Conservation (phyloP, 73 alveolate species). For the Paramecium biaurelia region DNA sequence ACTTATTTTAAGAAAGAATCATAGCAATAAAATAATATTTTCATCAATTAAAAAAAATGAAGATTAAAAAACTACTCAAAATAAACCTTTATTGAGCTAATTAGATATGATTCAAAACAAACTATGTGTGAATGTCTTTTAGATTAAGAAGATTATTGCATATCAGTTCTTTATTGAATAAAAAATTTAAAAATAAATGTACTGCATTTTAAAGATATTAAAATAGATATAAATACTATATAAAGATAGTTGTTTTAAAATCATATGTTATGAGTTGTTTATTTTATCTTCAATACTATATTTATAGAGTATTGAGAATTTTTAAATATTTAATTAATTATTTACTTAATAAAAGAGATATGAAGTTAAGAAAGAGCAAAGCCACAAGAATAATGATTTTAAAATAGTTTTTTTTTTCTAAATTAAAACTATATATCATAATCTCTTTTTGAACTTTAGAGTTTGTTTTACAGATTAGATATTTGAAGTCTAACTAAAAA, state of each 20-base stretch:
- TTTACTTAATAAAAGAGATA: not conserved
- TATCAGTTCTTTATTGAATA: not conserved
- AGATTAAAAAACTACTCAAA: not conserved
- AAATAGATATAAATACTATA: too few relatives aligned
- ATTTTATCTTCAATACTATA: too few relatives aligned
- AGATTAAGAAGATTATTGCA: not conserved
- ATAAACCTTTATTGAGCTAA: not conserved
- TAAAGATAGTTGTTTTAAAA: too few relatives aligned
- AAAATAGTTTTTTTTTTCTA: not conserved
- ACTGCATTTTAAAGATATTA: too few relatives aligned
- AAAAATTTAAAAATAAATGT: too few relatives aligned
- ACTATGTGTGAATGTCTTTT: not conserved
- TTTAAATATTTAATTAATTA: too few relatives aligned
- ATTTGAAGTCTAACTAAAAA: not conserved
- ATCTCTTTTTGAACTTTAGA: not conserved
- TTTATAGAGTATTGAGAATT: too few relatives aligned
- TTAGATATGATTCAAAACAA: not conserved
- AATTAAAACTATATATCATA: not conserved
- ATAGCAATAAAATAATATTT: not conserved
- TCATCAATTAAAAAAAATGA: too few relatives aligned
- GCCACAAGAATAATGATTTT: not conserved
- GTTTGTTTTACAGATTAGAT: not conserved
- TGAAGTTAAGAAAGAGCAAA: not conserved
- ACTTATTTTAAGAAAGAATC: not conserved
- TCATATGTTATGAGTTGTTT: too few relatives aligned